phyloP scores from a whole-genome alignment of 495 filamentous ascomycete species.

The Gamarada debralockiae region DNA sequence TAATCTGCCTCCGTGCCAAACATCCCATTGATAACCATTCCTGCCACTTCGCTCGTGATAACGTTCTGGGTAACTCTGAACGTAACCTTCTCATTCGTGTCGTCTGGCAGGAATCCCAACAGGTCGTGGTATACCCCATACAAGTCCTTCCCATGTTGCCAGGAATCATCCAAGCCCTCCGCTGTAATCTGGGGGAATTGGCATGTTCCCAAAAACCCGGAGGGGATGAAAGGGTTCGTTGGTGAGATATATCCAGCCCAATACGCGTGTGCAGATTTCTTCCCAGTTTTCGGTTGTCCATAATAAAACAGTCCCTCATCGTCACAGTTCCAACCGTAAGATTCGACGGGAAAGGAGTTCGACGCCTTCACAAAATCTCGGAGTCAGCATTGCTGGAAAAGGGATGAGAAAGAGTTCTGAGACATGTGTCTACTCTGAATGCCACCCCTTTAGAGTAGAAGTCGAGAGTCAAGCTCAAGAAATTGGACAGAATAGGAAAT shows the following conservation, averaged over 20 bases:
- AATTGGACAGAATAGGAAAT: too few species aligned
- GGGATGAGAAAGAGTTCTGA: too few species aligned
- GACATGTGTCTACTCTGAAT: too few species aligned
- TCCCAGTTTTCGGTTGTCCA: slow-evolving; percentile 39
- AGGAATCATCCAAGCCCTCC: slow-evolving; percentile 59
- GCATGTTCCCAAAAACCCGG: slow-evolving; percentile 59
- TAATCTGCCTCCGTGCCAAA: slow-evolving; percentile 34
- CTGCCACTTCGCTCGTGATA: slow-evolving; percentile 68
- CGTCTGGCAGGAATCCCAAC: slow-evolving; percentile 52
- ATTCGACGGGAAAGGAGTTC: slow-evolving; percentile 64
- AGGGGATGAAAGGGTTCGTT: slow-evolving; percentile 54
- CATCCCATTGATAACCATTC: slow-evolving; percentile 61
- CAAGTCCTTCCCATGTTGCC: slow-evolving; percentile 61
- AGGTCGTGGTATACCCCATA: slow-evolving; percentile 59
- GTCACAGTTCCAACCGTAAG: slow-evolving; percentile 61
- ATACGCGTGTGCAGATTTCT: slow-evolving; percentile 36
- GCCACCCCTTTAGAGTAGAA: too few species aligned
- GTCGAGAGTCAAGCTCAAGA: too few species aligned
- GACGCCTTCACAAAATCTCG: too few species aligned
- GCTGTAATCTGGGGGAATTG: slow-evolving; percentile 69
- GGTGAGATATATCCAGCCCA: slow-evolving; percentile 53
- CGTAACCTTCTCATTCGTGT: slow-evolving; percentile 35
- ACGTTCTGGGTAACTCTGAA: slow-evolving; percentile 68
- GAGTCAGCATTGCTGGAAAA: too few species aligned
- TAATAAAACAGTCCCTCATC: slow-evolving; percentile 59